phyloP scores from a whole-genome alignment of 108 stramenopile genomes.

The Mayamaea pseudoterrestris region DNA sequence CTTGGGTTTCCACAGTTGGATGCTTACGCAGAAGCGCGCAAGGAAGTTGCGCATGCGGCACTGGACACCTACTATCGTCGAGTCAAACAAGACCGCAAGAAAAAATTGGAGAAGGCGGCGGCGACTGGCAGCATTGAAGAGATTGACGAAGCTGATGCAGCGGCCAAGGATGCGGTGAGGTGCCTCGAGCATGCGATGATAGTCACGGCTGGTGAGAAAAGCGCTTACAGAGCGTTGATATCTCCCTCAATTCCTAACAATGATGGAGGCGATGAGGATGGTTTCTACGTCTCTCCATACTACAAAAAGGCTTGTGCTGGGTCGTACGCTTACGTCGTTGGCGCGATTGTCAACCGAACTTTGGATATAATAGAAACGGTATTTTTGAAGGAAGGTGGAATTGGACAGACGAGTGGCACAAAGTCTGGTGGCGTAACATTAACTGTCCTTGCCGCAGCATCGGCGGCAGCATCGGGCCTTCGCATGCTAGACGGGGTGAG shows the following conservation, averaged over 20 bases:
- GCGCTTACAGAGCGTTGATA: constrained; percentile 67
- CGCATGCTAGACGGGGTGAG: constrained; percentile 79
- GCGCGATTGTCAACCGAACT: constrained; percentile 58
- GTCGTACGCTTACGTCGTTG: constrained; percentile 57
- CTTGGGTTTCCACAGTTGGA: constrained; percentile 76
- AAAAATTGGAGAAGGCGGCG: constrained; percentile 25
- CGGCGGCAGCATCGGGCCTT: constrained; percentile 71
- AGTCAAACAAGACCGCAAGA: constrained; percentile 53
- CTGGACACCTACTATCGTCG: constrained; percentile 64
- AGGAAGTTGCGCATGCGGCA: constrained; percentile 40
- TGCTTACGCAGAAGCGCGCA: constrained; percentile 75
- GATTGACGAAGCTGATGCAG: constrained; percentile 45
- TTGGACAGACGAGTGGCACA: constrained; percentile 34
- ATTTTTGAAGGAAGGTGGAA: constrained; percentile 67
- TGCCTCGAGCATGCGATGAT: constrained; percentile 84
- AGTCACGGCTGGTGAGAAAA: constrained; percentile 57
- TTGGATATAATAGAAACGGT: constrained; percentile 79
- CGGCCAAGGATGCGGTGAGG: constrained; percentile 70
- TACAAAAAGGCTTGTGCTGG: constrained; percentile 54
- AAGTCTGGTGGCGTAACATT: constrained; percentile 10
- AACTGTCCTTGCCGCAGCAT: constrained; percentile 46
- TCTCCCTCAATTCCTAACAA: constrained; percentile 37
- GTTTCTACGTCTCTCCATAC: constrained; percentile 24
- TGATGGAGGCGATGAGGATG: constrained; percentile 34
- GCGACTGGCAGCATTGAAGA: not conserved